Conservation (phyloP, 345 rosid species). For the Citrus mangshanensis region DNA sequence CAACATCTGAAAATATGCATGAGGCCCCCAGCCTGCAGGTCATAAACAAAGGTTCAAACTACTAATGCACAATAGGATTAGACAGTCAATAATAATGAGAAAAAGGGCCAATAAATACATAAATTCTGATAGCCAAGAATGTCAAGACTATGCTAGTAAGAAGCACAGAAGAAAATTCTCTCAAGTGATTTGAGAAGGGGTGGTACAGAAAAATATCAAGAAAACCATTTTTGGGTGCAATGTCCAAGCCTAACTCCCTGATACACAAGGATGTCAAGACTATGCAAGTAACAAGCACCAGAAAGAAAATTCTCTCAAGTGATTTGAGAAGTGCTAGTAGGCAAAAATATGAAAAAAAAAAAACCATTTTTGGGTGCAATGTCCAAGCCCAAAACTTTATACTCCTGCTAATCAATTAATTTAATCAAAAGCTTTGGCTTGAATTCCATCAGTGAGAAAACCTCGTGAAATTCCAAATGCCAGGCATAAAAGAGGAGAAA, state of each 20-base stretch:
- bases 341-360: background rate
- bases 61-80: background rate
- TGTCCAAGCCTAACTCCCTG: background rate
- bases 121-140: background rate
- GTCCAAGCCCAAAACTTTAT: background rate
- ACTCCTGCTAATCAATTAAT: background rate
- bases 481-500: background rate
- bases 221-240: background rate
- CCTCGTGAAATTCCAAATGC: background rate
- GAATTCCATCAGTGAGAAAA: background rate
- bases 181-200: background rate
- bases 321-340: background rate
- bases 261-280: background rate
- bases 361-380: background rate
- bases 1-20: slow-evolving; percentile 87
- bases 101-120: background rate
- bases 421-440: background rate
- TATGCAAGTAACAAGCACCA: background rate
- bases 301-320: background rate
- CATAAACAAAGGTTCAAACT: background rate
- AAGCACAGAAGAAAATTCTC: background rate
- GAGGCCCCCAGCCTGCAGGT: slow-evolving; percentile 92
- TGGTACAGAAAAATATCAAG: background rate
- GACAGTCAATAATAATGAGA: background rate
- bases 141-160: background rate